Evolutionary conservation across 768 basidiomycete genomes (phyloP).

Genomic region (Mycena alexandri): DNA sequence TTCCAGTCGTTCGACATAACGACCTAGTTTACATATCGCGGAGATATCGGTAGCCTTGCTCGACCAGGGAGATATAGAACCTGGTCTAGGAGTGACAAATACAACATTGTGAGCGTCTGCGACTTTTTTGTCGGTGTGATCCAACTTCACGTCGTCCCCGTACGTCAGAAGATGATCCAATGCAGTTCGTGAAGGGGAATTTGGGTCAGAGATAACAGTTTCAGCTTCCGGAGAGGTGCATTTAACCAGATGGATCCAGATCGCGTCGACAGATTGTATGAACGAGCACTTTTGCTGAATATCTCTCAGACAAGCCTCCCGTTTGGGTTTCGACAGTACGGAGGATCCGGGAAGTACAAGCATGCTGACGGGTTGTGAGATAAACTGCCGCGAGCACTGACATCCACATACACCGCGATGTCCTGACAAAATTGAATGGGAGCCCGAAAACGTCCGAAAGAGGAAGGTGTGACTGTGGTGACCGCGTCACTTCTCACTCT

Average conservation of each 20-base stretch:
- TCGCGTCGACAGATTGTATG: conserved; percentile 79
- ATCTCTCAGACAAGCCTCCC: conserved; percentile 70
- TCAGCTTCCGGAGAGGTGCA: conserved; percentile 61
- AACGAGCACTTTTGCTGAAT: conserved; percentile 67
- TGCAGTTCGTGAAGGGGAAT: conserved; percentile 61
- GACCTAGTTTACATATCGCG: conserved; percentile 82
- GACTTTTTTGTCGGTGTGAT: conserved; percentile 55
- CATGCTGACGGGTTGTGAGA: conserved; percentile 60
- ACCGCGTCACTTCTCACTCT: neutral
- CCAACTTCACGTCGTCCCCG: conserved; percentile 78
- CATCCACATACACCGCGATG: conserved; percentile 10
- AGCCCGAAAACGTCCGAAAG: neutral
- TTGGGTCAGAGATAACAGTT: conserved; percentile 57
- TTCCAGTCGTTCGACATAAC: conserved; percentile 84
- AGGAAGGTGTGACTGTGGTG: neutral
- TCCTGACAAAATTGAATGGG: no score
- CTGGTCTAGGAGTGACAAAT: conserved; percentile 86
- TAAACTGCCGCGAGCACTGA: neutral
- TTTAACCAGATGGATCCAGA: conserved; percentile 90
- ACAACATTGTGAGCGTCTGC: conserved; percentile 59
- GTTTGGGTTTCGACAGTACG: conserved; percentile 77
- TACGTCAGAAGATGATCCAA: conserved; percentile 85
- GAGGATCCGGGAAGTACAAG: conserved; percentile 85
- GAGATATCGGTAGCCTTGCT: conserved; percentile 99
- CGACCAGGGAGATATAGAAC: conserved; percentile 98